Conservation (phyloP, 805 yeast species). For the Ogataea minuta region DNA sequence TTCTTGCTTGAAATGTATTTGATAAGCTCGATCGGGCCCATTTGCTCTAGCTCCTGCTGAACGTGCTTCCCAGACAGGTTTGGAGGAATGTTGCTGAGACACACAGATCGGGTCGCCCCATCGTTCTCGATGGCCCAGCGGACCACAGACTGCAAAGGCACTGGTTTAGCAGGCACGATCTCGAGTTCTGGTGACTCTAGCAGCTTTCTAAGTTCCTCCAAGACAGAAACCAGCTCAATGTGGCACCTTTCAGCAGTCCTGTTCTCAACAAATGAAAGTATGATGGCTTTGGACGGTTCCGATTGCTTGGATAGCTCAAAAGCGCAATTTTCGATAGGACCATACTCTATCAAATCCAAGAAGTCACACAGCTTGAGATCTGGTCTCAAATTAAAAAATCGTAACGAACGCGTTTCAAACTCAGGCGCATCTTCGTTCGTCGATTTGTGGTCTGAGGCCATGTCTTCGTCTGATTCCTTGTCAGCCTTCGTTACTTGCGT, state of each 20-base stretch:
- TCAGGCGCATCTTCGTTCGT: not conserved
- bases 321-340: slow-evolving; percentile 62
- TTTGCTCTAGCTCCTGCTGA: slow-evolving; percentile 33
- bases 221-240: slow-evolving; percentile 10
- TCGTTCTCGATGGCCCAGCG: slow-evolving; percentile 30
- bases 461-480: not conserved
- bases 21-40: slow-evolving; percentile 43
- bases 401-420: slow-evolving; percentile 22
- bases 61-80: slow-evolving; percentile 25
- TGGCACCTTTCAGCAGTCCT: slow-evolving; percentile 25
- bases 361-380: slow-evolving; percentile 22
- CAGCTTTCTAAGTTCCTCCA: slow-evolving; percentile 25
- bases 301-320: slow-evolving; percentile 31
- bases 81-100: slow-evolving; percentile 26
- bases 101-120: slow-evolving; percentile 33
- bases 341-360: slow-evolving; percentile 48
- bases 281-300: slow-evolving; percentile 9
- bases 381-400: slow-evolving; percentile 20
- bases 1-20: slow-evolving; percentile 24
- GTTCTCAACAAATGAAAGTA: slow-evolving; percentile 28
- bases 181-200: slow-evolving; percentile 40
- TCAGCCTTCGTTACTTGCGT: slow-evolving; percentile 13
- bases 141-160: slow-evolving; percentile 30
- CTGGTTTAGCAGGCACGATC: slow-evolving; percentile 33
- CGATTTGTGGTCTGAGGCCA: not conserved